Percentiles rank a stretch among this genome's conserved stretches.
Conservation (phyloP, 208 protist genomes). For the Acanthamoeba rhysodes region DNA sequence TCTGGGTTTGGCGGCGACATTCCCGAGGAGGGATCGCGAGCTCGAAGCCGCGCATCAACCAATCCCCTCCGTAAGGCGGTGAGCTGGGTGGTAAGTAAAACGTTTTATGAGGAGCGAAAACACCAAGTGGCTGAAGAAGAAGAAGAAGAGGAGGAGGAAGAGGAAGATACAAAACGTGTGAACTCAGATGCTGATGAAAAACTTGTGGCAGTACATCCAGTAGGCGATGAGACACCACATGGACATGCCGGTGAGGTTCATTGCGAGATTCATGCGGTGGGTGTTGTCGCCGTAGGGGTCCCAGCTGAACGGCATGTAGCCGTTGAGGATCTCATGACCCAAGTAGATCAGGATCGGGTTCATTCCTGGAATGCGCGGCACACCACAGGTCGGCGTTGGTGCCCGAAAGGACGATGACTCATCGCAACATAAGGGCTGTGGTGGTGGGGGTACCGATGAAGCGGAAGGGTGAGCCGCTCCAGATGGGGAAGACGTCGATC, state of each 20-base stretch:
- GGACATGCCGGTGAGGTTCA: slow-evolving; percentile 48
- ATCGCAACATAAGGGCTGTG: background rate
- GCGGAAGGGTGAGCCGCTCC: slow-evolving; percentile 79
- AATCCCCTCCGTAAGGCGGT: too few relatives aligned
- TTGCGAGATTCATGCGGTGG: slow-evolving; percentile 10
- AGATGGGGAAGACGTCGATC: slow-evolving; percentile 80
- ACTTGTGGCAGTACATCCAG: slow-evolving; percentile 20
- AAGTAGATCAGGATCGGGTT: slow-evolving; percentile 82
- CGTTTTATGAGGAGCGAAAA: too few relatives aligned
- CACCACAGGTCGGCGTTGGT: background rate
- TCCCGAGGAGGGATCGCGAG: too few relatives aligned
- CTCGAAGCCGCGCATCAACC: too few relatives aligned
- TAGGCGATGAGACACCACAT: slow-evolving; percentile 33
- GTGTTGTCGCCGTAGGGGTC: slow-evolving; percentile 28
- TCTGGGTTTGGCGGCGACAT: too few relatives aligned
- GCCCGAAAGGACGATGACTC: background rate
- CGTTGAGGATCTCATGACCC: slow-evolving; percentile 72
- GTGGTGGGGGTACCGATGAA: slow-evolving; percentile 1
- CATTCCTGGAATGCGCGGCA: slow-evolving; percentile 79
- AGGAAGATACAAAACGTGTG: too few relatives aligned
- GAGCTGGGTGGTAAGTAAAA: too few relatives aligned
- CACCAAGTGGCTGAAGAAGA: too few relatives aligned
- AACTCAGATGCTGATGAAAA: slow-evolving; percentile 14
- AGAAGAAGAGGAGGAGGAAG: too few relatives aligned
- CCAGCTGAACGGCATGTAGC: slow-evolving; percentile 80